A percentile compares a stretch with the other conserved stretches of the same genome.
phyloP scores from a whole-genome alignment of 1,139 yeast species.

The Blastobotrys malaysiensis region DNA sequence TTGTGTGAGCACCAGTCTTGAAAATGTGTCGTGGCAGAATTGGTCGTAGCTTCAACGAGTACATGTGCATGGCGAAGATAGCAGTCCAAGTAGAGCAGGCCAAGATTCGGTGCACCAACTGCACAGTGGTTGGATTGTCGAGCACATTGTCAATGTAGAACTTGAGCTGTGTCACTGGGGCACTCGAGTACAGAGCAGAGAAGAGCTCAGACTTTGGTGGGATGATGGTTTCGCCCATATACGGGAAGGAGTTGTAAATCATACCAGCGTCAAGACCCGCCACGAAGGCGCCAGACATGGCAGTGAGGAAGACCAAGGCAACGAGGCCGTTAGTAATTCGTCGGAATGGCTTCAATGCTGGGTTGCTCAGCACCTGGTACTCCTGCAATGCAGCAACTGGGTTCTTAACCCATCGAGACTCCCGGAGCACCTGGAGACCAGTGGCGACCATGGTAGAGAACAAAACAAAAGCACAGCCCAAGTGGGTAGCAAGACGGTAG shows the following conservation, averaged over 20 bases:
- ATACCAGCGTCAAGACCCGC: constrained; percentile 98
- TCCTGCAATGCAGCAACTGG: constrained; percentile 50
- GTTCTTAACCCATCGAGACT: constrained; percentile 59
- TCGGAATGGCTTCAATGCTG: constrained; percentile 55
- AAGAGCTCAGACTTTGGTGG: constrained; percentile 73
- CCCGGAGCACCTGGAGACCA: constrained; percentile 76
- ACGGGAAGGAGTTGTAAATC: constrained; percentile 93
- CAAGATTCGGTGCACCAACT: constrained; percentile 78
- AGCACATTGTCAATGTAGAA: constrained; percentile 86
- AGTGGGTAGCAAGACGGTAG: constrained; percentile 87
- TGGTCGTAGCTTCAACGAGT: constrained; percentile 43
- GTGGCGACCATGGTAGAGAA: constrained; percentile 89
- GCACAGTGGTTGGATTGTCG: constrained; percentile 96
- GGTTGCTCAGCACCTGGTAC: constrained; percentile 51
- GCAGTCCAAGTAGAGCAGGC: constrained; percentile 79
- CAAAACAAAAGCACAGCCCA: constrained; percentile 87
- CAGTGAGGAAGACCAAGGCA: constrained; percentile 72
- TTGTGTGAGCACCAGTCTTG: constrained; percentile 55
- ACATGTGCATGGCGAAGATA: constrained; percentile 57
- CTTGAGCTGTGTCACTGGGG: constrained; percentile 40
- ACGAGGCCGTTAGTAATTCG: constrained; percentile 50
- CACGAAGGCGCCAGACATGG: constrained; percentile 96
- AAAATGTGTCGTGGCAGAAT: constrained; percentile 59
- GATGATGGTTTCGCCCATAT: constrained; percentile 73
- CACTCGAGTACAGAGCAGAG: constrained; percentile 60